Conservation (phyloP, 768 basidiomycete species). For the Pseudohyphozyma bogoriensis region DNA sequence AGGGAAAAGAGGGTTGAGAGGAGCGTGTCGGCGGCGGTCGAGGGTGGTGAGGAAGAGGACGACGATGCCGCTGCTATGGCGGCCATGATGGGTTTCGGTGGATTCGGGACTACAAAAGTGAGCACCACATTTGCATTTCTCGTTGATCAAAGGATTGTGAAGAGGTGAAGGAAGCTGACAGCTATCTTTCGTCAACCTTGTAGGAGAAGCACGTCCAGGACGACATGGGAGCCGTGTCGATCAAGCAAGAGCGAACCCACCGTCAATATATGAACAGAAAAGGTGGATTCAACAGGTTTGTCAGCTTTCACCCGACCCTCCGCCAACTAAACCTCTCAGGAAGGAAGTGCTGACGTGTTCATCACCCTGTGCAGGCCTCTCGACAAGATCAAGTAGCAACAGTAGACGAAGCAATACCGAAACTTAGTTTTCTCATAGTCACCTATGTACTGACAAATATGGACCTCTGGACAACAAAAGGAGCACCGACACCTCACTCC, state of each 20-base stretch:
- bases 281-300: conserved; percentile 72
- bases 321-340: background rate
- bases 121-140: conserved; percentile 12
- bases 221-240: conserved; percentile 58
- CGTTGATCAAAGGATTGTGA: too few species aligned
- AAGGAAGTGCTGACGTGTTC: too few species aligned
- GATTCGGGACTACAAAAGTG: conserved; percentile 86
- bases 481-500: too few species aligned
- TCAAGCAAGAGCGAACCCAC: conserved; percentile 48
- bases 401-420: too few species aligned
- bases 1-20: too few species aligned
- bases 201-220: conserved; percentile 72
- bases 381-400: conserved; percentile 1
- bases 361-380: conserved; percentile 4
- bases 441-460: too few species aligned
- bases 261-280: conserved; percentile 95
- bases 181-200: conserved; percentile 9
- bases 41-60: conserved; percentile 40
- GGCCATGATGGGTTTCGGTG: conserved; percentile 76
- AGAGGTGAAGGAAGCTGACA: too few species aligned
- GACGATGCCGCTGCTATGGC: conserved; percentile 74
- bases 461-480: too few species aligned
- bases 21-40: conserved; percentile 29
- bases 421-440: too few species aligned
- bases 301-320: background rate